phyloP scores from a whole-genome alignment of 2,329 filamentous ascomycete species.

The Penicillium sp. region DNA sequence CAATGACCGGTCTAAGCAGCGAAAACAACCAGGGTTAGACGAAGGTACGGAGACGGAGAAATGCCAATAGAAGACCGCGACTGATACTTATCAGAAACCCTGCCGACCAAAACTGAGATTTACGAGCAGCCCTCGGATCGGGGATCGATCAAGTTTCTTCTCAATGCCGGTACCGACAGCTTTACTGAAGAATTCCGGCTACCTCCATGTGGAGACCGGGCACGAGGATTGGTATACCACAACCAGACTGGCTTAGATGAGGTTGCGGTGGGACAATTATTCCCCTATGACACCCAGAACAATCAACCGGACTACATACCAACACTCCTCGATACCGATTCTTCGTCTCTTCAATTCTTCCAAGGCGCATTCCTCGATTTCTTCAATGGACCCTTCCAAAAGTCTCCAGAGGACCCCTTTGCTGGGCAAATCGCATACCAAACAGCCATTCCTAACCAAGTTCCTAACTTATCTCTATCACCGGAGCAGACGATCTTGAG shows the following conservation, averaged over 20 bases:
- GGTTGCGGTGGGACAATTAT: conserved; percentile 13
- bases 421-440: conserved; percentile 17
- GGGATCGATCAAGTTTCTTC: conserved; percentile 45
- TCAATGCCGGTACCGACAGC: conserved; percentile 44
- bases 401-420: conserved; percentile 21
- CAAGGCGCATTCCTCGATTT: conserved; percentile 37
- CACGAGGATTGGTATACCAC: conserved; percentile 35
- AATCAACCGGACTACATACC: conserved; percentile 17
- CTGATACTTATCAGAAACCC: conserved; percentile 6
- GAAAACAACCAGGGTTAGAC: conserved; percentile 11
- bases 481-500: conserved; percentile 27
- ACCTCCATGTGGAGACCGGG: conserved; percentile 38
- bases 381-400: conserved; percentile 36
- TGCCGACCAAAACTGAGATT: conserved; percentile 25
- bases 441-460: conserved; percentile 15
- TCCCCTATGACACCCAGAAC: conserved; percentile 17
- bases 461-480: conserved; percentile 17
- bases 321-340: conserved; percentile 24
- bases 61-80: neutral
- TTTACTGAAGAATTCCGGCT: conserved; percentile 45
- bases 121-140: conserved; percentile 37
- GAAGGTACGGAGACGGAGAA: conserved; percentile 13
- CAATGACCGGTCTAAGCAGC: conserved; percentile 26
- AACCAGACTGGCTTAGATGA: conserved; percentile 28
- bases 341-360: conserved; percentile 27